Evolutionary conservation across 2,329 filamentous ascomycete genomes (phyloP), one percentile per base, ranked within the genome.

Genomic region (Ophiostoma perfectum): DNA sequence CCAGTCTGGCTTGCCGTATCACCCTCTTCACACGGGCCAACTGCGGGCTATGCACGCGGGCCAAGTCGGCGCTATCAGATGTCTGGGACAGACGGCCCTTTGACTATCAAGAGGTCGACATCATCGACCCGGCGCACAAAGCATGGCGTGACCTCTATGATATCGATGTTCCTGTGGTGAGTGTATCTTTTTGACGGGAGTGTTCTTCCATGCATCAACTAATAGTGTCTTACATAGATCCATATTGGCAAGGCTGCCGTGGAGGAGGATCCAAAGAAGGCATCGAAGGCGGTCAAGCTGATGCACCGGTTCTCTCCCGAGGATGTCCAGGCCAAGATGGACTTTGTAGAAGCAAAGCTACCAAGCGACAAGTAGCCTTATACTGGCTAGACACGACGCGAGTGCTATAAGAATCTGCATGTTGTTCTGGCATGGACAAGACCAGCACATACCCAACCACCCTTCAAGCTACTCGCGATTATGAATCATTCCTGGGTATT

Each of bases 151-250:
- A 88, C 65, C 75, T 92, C 0, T 94, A 94, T 75, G 90, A 93
- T 69, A 91, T 93, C 76, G 91, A 94, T 73, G 90, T 91, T 7
- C 91, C 91, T 0, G 91, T 93, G 74, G 90, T 93, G 80, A 74
- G 83, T 68, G 8, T 14, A 3, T n/a, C 18, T 27, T 27, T 27
- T 27, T 27, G 27, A 27, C 27, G 27, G 7, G 42, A 3, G 12
- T 18, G 44, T 14, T n/a, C 27, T 27, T 27, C 27, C 27, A 1
- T 27, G 27, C 5, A 36, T 11, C 6, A n/a, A 5, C 65, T 65
- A 60, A 67, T 49, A 5, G 27, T 27, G 2, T 27, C 27, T 27
- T 27, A 27, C 4, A 1, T 66, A 87, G 85, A 86, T 87, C 71
- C 85, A 88, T 70, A 81, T 93, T 70, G 88, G 87, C 79, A 88